Evolutionary conservation across 164 flowering plant species (phyloP).

Genomic region (Vitis riparia): DNA sequence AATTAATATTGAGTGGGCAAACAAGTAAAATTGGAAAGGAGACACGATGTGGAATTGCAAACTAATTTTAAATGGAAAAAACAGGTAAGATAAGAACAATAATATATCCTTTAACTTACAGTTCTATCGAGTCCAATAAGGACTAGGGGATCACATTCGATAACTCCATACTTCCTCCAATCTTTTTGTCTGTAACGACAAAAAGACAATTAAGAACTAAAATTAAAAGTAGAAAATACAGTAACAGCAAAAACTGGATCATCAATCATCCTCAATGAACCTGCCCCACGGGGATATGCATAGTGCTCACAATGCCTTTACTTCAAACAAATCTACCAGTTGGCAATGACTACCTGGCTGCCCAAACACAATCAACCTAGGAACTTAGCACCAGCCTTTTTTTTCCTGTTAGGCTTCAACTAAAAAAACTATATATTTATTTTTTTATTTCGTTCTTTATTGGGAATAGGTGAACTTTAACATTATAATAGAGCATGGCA

Average conservation of each 20-base stretch:
- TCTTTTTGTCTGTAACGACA: constrained; percentile 40
- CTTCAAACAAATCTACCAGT: background rate
- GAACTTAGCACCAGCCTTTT: too few species aligned
- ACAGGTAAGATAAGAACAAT: background rate
- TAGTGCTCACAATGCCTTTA: background rate
- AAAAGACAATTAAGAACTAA: background rate
- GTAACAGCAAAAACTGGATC: background rate
- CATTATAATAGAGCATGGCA: background rate
- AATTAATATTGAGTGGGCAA: background rate
- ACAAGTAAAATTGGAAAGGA: background rate
- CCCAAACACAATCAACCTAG: background rate
- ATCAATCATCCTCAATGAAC: background rate
- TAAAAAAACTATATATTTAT: too few species aligned
- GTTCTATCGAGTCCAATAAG: constrained; percentile 64
- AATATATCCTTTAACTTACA: constrained; percentile 47
- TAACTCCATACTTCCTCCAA: constrained; percentile 70
- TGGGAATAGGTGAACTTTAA: background rate
- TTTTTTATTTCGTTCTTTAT: too few species aligned
- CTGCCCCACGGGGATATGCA: background rate
- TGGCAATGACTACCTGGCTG: background rate
- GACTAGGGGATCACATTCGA: constrained; percentile 81
- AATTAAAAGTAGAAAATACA: background rate
- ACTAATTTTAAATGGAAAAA: constrained; percentile 1
- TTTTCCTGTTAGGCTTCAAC: too few species aligned
- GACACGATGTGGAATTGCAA: too few species aligned